phyloP scores from a whole-genome alignment of 495 filamentous ascomycete species.

The Penicillium alfredii region DNA sequence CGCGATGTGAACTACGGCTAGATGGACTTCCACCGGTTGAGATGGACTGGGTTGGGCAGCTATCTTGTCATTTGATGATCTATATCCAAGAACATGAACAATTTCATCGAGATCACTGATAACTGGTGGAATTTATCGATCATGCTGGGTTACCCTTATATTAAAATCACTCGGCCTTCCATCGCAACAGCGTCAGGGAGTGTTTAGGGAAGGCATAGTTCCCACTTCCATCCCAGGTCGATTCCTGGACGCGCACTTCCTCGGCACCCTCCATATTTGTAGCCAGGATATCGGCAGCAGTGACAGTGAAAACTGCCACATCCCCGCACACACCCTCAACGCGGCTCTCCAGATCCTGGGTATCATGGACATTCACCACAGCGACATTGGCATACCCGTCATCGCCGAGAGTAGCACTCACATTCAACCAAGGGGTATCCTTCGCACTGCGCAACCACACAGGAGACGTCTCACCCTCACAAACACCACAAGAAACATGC shows the following conservation, averaged over 20 bases:
- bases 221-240: conserved; percentile 53
- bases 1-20: conserved; percentile 54
- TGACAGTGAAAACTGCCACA: conserved; percentile 54
- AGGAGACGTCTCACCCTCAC: conserved; percentile 59
- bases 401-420: conserved; percentile 57
- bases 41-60: too few species aligned
- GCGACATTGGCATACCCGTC: conserved; percentile 57
- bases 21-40: too few species aligned
- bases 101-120: too few species aligned
- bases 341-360: conserved; percentile 48
- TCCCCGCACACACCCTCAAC: conserved; percentile 47
- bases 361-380: conserved; percentile 63
- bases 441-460: conserved; percentile 57
- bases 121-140: too few species aligned
- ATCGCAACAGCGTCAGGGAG: conserved; percentile 60
- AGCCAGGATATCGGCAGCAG: conserved; percentile 46
- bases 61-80: too few species aligned
- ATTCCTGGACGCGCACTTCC: conserved; percentile 54
- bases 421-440: conserved; percentile 66
- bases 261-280: conserved; percentile 57
- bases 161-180: conserved; percentile 44
- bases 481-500: conserved; percentile 54
- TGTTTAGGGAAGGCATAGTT: conserved; percentile 58
- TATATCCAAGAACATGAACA: too few species aligned
- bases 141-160: too few species aligned